Conservation (phyloP, 441 rosid genomes). For the Caryocar brasiliense region DNA sequence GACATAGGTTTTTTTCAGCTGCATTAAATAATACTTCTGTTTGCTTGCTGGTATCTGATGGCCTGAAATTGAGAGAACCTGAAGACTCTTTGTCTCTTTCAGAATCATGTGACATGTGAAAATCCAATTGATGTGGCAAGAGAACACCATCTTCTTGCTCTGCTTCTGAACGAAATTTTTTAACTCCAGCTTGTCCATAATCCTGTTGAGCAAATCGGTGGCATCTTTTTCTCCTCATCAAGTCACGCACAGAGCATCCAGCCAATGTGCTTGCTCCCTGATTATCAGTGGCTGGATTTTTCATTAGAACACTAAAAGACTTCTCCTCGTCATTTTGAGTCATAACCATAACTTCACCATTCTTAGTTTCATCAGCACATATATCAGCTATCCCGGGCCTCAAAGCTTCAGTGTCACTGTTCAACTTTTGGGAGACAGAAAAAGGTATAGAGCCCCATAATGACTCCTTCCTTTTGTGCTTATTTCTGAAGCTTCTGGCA, state of each 20-base stretch:
- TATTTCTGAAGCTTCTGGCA: slow-evolving; percentile 19
- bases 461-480: slow-evolving; percentile 30
- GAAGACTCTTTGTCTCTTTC: slow-evolving; percentile 9
- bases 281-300: slow-evolving; percentile 22
- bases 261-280: slow-evolving; percentile 25
- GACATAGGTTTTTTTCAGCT: slow-evolving; percentile 5
- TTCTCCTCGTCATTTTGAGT: slow-evolving; percentile 25
- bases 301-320: slow-evolving; percentile 17
- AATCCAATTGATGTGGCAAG: slow-evolving; percentile 26
- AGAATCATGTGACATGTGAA: slow-evolving; percentile 9
- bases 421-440: slow-evolving; percentile 23
- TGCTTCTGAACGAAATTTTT: slow-evolving; percentile 23
- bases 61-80: slow-evolving; percentile 5
- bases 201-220: slow-evolving; percentile 34
- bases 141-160: slow-evolving; percentile 14
- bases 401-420: slow-evolving; percentile 22
- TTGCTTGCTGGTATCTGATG: slow-evolving; percentile 1
- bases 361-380: slow-evolving; percentile 23
- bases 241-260: slow-evolving; percentile 67
- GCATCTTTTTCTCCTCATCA: slow-evolving; percentile 80
- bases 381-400: slow-evolving; percentile 21
- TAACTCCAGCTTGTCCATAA: slow-evolving; percentile 24
- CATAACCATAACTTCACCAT: slow-evolving; percentile 8
- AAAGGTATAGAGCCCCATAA: slow-evolving; percentile 74
- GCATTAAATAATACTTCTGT: background rate